phyloP scores from a whole-genome alignment of 441 rosid species.

The Erysimum pusillum region DNA sequence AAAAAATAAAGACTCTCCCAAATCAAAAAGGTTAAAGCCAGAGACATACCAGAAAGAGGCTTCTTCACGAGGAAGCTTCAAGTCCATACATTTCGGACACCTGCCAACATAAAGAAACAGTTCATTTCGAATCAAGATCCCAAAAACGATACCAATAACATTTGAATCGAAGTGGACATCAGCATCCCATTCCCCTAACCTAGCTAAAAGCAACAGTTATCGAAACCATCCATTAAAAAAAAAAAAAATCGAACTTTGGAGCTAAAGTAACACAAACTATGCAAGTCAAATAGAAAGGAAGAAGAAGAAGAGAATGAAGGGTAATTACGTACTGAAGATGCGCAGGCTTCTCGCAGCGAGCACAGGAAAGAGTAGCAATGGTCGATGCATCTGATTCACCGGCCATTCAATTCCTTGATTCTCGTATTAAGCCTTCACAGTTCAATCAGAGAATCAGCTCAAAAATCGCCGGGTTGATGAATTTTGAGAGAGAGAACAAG shows the following conservation, averaged over 20 bases:
- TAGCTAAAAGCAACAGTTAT: not conserved
- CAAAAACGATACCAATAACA: not conserved
- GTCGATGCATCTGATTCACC: constrained; percentile 64
- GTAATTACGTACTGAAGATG: constrained; percentile 74
- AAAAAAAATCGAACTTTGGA: not conserved
- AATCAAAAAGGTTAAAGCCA: constrained; percentile 10
- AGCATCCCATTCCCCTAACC: not conserved
- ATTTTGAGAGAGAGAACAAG: not conserved
- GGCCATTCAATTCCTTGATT: constrained; percentile 58
- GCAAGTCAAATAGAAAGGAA: constrained; percentile 1
- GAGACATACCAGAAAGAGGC: constrained; percentile 87
- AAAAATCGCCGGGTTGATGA: constrained; percentile 21
- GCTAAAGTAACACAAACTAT: not conserved
- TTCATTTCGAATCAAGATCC: not conserved
- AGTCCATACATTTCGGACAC: constrained; percentile 91
- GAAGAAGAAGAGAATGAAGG: constrained; percentile 11
- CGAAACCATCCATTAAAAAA: not conserved
- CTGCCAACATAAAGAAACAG: constrained; percentile 48
- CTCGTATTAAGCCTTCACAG: constrained; percentile 7
- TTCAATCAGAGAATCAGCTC: not conserved
- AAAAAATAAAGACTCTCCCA: not conserved
- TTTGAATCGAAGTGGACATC: not conserved
- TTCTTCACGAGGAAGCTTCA: constrained; percentile 95
- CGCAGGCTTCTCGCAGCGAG: constrained; percentile 80
- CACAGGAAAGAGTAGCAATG: constrained; percentile 58